Conservation (phyloP, 2,329 filamentous ascomycete genomes). For the Phaeosphaeria sp. region DNA sequence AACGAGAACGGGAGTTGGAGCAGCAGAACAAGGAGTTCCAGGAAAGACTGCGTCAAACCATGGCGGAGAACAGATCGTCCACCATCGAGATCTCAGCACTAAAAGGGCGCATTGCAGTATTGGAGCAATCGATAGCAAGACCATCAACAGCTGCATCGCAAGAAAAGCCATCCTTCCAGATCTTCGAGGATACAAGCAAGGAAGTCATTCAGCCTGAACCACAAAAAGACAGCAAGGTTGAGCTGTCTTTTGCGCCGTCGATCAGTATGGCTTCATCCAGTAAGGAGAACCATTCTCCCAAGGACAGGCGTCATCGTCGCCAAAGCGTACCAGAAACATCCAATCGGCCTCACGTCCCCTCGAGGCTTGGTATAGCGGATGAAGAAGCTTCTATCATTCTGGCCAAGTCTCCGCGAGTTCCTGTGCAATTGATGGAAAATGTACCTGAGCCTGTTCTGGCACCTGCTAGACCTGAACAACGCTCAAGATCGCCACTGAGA, state of each 20-base stretch:
- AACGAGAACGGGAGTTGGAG: conserved; percentile 70
- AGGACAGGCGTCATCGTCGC: conserved; percentile 26
- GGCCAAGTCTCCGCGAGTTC: conserved; percentile 23
- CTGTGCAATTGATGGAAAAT: conserved; percentile 9
- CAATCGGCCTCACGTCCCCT: conserved; percentile 12
- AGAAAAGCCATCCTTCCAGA: conserved; percentile 32
- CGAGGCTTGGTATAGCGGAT: conserved; percentile 23
- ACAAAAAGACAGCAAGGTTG: conserved; percentile 14
- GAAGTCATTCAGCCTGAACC: conserved; percentile 16
- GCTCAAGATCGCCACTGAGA: conserved; percentile 26
- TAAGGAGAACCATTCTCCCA: conserved; percentile 43
- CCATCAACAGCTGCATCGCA: conserved; percentile 22
- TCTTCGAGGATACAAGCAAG: conserved; percentile 40
- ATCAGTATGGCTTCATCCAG: conserved; percentile 24
- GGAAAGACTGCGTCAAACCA: conserved; percentile 41
- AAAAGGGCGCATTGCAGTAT: conserved; percentile 37
- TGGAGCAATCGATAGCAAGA: conserved; percentile 32
- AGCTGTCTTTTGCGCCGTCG: conserved; percentile 21
- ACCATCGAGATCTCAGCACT: conserved; percentile 43
- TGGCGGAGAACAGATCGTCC: conserved; percentile 40
- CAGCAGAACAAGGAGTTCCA: conserved; percentile 60
- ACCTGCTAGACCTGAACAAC: conserved; percentile 13
- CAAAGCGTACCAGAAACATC: conserved; percentile 30
- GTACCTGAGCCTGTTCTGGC: conserved; percentile 16
- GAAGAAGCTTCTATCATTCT: conserved; percentile 28